phyloP scores from a whole-genome alignment of 805 yeast species.

The Suhomyces prunicola region DNA sequence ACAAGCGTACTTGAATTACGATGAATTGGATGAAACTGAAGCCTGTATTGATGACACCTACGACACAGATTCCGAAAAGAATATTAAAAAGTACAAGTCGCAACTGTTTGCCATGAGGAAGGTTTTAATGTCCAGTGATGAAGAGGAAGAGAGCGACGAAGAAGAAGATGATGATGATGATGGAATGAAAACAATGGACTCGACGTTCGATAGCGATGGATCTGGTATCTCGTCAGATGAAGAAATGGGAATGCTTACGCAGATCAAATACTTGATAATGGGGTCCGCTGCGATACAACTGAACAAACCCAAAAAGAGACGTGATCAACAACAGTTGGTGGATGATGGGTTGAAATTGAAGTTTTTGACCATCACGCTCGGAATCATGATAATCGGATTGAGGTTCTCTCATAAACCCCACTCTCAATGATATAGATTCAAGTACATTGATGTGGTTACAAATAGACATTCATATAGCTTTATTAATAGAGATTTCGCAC shows the following conservation, averaged over 20 bases:
- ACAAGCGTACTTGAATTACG: slow-evolving; percentile 21
- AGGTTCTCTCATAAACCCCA: slow-evolving; percentile 28
- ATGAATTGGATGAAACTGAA: slow-evolving; percentile 17
- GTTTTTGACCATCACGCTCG: slow-evolving; percentile 41
- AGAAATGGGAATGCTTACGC: slow-evolving; percentile 31
- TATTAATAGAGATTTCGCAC: not conserved
- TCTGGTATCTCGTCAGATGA: slow-evolving; percentile 13
- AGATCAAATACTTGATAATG: slow-evolving; percentile 32
- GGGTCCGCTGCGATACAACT: slow-evolving; percentile 18
- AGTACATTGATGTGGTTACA: not conserved
- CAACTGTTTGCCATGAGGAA: slow-evolving; percentile 24
- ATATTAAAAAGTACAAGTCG: slow-evolving; percentile 34
- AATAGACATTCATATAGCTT: not conserved
- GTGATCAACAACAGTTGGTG: slow-evolving; percentile 23
- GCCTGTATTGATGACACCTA: slow-evolving; percentile 5
- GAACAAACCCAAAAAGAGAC: slow-evolving; percentile 12
- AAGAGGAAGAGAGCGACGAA: slow-evolving; percentile 11
- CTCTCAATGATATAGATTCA: not conserved
- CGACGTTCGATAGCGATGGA: slow-evolving; percentile 4
- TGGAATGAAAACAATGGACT: slow-evolving; percentile 1
- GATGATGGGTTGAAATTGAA: slow-evolving; percentile 42
- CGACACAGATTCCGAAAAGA: slow-evolving; percentile 12
- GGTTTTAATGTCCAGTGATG: slow-evolving; percentile 8
- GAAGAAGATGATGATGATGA: slow-evolving; percentile 12
- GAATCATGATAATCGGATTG: slow-evolving; percentile 39